Conservation (phyloP, 73 alveolate species). For the Tetrahymena malaccensis region DNA sequence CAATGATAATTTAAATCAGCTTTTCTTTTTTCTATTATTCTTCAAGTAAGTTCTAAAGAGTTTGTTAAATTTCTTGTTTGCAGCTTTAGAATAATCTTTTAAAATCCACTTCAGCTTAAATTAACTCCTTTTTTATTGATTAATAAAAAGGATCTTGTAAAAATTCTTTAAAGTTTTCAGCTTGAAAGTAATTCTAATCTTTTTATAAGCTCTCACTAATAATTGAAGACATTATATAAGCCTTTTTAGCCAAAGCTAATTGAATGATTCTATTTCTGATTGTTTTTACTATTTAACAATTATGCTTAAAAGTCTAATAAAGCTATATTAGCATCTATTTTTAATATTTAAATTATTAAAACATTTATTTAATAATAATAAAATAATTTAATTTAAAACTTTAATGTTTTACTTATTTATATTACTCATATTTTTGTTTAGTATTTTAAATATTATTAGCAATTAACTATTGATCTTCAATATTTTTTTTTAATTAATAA, state of each 20-base stretch:
- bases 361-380: no score
- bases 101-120: no score
- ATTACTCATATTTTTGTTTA: no score
- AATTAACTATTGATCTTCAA: neutral
- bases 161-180: neutral
- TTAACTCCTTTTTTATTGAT: no score
- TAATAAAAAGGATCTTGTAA: neutral
- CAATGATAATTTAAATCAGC: neutral
- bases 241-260: neutral
- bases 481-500: neutral
- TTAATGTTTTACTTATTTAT: no score
- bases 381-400: no score
- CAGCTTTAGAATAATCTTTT: no score
- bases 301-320: neutral
- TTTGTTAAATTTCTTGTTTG: neutral
- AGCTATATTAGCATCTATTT: neutral
- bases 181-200: no score
- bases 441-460: neutral
- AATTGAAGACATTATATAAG: neutral
- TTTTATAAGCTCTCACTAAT: no score
- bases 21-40: neutral
- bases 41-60: no score
- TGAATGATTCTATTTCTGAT: neutral
- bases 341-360: no score
- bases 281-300: neutral